A percentile compares a stretch with the other conserved stretches of the same genome.
phyloP scores from a whole-genome alignment of 2,329 filamentous ascomycete species.

The Calonectria leucothoes region DNA sequence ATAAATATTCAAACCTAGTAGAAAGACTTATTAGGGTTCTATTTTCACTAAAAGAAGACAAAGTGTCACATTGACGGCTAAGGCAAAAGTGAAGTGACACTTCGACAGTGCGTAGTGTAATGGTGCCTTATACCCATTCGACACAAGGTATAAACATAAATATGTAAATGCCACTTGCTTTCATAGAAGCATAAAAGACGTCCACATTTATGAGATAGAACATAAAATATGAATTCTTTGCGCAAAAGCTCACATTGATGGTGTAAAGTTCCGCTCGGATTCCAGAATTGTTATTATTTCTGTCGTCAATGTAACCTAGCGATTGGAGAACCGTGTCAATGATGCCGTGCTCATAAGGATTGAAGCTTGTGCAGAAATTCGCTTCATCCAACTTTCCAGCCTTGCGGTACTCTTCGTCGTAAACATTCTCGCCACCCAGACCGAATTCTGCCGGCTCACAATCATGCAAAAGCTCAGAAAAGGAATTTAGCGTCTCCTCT shows the following conservation, averaged over 20 bases:
- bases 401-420: constrained; percentile 64
- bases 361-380: constrained; percentile 61
- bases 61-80: too few relatives aligned
- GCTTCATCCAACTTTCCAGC: constrained; percentile 62
- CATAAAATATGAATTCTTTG: too few relatives aligned
- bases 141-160: too few relatives aligned
- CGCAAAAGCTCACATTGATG: constrained; percentile 56
- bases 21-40: too few relatives aligned
- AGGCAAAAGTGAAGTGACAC: too few relatives aligned
- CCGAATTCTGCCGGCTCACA: constrained; percentile 61
- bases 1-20: too few relatives aligned
- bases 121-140: too few relatives aligned
- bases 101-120: too few relatives aligned
- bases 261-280: constrained; percentile 67
- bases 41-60: too few relatives aligned
- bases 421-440: constrained; percentile 54
- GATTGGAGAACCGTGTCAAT: constrained; percentile 60
- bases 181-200: too few relatives aligned
- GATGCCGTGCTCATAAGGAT: constrained; percentile 64
- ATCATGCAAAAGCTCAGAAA: not conserved
- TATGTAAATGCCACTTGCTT: too few relatives aligned
- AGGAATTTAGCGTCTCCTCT: not conserved
- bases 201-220: too few relatives aligned
- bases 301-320: constrained; percentile 48
- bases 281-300: constrained; percentile 43